phyloP scores from a whole-genome alignment of 2,329 filamentous ascomycete genomes.

The Myriangium duriaei region DNA sequence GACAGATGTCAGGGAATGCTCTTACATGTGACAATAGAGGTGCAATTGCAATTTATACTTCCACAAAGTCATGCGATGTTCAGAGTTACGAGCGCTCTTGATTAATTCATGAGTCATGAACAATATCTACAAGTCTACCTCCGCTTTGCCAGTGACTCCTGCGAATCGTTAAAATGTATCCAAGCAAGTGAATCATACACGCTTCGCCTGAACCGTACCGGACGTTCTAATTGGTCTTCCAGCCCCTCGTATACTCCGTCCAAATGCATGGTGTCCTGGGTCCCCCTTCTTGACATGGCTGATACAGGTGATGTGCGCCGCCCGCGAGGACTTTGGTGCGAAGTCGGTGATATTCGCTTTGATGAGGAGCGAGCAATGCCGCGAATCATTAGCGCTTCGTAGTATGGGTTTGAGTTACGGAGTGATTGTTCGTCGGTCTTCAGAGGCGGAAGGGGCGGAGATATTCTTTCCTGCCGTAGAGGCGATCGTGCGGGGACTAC shows the following conservation, averaged over 20 bases:
- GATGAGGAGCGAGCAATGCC: not conserved
- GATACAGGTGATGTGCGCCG: not conserved
- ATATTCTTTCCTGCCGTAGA: not conserved
- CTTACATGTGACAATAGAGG: too few species aligned
- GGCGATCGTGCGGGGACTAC: not conserved
- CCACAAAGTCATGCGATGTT: too few species aligned
- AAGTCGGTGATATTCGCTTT: not conserved
- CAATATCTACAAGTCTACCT: too few species aligned
- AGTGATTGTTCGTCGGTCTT: not conserved
- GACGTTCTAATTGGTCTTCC: not conserved
- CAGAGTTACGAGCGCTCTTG: too few species aligned
- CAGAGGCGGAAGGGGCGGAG: not conserved
- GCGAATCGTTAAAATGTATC: not conserved
- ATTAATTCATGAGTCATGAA: too few species aligned
- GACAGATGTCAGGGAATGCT: too few species aligned
- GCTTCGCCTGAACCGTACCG: not conserved
- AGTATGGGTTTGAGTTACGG: not conserved
- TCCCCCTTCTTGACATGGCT: not conserved
- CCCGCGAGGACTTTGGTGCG: not conserved
- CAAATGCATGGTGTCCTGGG: not conserved
- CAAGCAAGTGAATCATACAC: not conserved
- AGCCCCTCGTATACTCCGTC: not conserved
- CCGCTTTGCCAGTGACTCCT: too few species aligned
- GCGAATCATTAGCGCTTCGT: not conserved
- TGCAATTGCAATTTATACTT: too few species aligned